Evolutionary conservation across 1,139 yeast genomes (phyloP), one percentile per base, ranked within the genome.

Genomic region (Yamadazyma triangularis): DNA sequence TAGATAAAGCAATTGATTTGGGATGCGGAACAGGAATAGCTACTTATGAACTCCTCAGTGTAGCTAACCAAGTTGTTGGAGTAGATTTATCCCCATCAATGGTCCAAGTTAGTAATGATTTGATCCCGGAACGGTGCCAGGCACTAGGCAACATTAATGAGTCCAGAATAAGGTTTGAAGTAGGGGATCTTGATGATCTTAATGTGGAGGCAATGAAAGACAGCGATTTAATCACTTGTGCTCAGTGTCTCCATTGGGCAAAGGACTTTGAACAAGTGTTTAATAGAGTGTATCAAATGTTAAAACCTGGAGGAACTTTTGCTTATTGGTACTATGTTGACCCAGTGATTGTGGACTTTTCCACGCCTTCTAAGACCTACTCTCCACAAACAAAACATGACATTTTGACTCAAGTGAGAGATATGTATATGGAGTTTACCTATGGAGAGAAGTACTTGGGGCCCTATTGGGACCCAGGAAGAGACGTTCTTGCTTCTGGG

Each of bases 231-330:
- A 58, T 68, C 23, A 63, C 69, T 7, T 71, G 67, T 4, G 74
- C 73, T 4, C 69, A 67, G 38, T 66, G 73, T 37, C 52, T 67
- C 26, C 74, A 68, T 39, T 68, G 74, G 74, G 62, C 66, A 33
- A 43, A 56, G 28, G 69, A 65, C 37, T 61, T 53, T 41, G 53
- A 51, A 11, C 27, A 40, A 5, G 63, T 66, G 35, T 67, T 65
- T 40, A 35, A 36, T 7, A 49, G 48, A 16, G 43, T 53, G 13
- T 53, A 57, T 15, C 38, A 51, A 25, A 51, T 64, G 28, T 50
- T 67, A 36, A 56, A 51, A 15, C 52, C 58, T 1, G 63, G 61
- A 2, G 74, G 72, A 0, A 51, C 55, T 1, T 54, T 68, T 41
- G 70, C 70, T 2, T 68, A 65, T 38, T 68, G 69, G 62, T 66